Conservation (phyloP, 1,284 basidiomycete genomes). For the Athelia psychrophila region DNA sequence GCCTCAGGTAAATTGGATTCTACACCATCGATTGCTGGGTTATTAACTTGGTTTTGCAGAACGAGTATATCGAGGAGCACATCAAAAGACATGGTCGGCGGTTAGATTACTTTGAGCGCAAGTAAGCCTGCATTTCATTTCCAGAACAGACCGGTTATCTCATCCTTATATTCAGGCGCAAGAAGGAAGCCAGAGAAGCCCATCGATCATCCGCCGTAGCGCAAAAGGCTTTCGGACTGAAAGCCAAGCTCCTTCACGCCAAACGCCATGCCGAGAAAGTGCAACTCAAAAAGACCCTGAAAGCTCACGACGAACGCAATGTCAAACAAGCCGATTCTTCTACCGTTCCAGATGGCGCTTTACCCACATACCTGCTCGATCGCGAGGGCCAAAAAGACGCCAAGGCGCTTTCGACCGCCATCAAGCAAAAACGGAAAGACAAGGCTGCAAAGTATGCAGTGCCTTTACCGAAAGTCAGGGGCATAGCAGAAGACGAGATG, state of each 20-base stretch:
- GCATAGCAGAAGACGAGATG: slow-evolving; percentile 99
- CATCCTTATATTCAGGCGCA: slow-evolving; percentile 62
- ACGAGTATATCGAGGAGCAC: slow-evolving; percentile 90
- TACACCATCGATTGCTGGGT: neutral
- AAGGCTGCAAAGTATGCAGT: slow-evolving; percentile 98
- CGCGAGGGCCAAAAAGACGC: slow-evolving; percentile 97
- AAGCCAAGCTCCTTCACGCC: slow-evolving; percentile 96
- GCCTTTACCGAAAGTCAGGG: slow-evolving; percentile 94
- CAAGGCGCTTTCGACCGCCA: slow-evolving; percentile 94
- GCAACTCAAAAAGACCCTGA: slow-evolving; percentile 98
- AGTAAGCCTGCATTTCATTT: slow-evolving; percentile 44
- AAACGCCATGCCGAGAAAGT: slow-evolving; percentile 97
- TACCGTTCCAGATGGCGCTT: slow-evolving; percentile 81
- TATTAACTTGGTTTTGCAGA: slow-evolving; percentile 41
- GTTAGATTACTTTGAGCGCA: slow-evolving; percentile 83
- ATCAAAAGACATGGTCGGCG: slow-evolving; percentile 85
- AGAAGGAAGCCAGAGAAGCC: slow-evolving; percentile 88
- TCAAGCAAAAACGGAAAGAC: slow-evolving; percentile 99
- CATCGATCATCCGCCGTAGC: slow-evolving; percentile 87
- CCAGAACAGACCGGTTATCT: slow-evolving; percentile 3
- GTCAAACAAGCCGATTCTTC: slow-evolving; percentile 90
- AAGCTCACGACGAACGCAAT: slow-evolving; percentile 98
- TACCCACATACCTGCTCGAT: slow-evolving; percentile 95
- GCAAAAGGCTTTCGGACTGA: slow-evolving; percentile 95
- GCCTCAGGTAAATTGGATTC: slow-evolving; percentile 59